Conservation (phyloP, 2,329 filamentous ascomycete genomes). For the Geosmithia flava region DNA sequence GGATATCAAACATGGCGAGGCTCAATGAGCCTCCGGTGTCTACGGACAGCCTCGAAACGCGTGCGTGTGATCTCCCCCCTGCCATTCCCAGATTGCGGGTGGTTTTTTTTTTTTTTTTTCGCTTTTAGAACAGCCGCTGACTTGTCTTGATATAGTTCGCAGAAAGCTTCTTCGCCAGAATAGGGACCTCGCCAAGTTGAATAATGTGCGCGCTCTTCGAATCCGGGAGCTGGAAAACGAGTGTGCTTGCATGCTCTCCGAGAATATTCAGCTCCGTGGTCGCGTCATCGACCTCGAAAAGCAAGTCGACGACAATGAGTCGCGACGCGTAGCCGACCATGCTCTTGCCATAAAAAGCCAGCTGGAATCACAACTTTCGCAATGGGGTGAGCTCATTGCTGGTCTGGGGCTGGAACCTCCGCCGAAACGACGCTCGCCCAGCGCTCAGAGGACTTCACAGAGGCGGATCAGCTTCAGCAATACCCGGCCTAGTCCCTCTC, state of each 20-base stretch:
- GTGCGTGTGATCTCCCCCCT: constrained; percentile 38
- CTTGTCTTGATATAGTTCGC: constrained; percentile 44
- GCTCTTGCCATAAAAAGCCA: constrained; percentile 57
- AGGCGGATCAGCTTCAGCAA: constrained; percentile 26
- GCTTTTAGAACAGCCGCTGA: not conserved
- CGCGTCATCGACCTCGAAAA: constrained; percentile 59
- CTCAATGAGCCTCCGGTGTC: constrained; percentile 63
- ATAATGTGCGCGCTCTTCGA: constrained; percentile 64
- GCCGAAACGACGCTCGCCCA: constrained; percentile 30
- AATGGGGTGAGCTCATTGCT: constrained; percentile 56
- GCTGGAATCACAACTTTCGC: constrained; percentile 59
- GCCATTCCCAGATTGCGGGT: not conserved
- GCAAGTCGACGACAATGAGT: constrained; percentile 48
- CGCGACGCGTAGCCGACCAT: constrained; percentile 49
- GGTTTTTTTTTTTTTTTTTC: no score
- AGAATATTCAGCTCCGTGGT: constrained; percentile 63
- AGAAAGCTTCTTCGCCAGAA: constrained; percentile 74
- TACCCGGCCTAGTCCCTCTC: constrained; percentile 33
- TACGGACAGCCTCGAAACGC: constrained; percentile 57
- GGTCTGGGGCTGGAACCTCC: constrained; percentile 51
- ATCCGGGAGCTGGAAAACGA: constrained; percentile 70
- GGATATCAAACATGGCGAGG: constrained; percentile 53
- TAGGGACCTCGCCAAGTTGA: constrained; percentile 67
- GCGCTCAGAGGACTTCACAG: constrained; percentile 25
- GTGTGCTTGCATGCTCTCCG: constrained; percentile 60